Conservation (phyloP, 805 yeast species). For the Candida nonsorbophila region DNA sequence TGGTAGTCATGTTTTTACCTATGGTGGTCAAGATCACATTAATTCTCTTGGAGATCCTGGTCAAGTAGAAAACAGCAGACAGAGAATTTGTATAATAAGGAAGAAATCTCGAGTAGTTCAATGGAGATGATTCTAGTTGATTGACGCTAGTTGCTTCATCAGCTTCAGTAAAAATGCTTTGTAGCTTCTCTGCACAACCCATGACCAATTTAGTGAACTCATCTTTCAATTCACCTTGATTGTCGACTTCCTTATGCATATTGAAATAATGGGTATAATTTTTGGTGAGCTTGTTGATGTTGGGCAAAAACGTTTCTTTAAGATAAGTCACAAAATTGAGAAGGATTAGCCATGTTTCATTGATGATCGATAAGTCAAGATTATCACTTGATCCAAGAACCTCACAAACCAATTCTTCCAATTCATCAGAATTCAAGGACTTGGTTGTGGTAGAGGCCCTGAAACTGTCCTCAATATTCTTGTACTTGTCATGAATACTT, state of each 20-base stretch:
- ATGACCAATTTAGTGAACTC: slow-evolving; percentile 19
- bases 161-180: slow-evolving; percentile 23
- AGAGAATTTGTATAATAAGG: slow-evolving; percentile 38
- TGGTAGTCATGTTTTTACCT: slow-evolving; percentile 24
- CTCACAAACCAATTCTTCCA: slow-evolving; percentile 20
- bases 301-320: slow-evolving; percentile 22
- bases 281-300: slow-evolving; percentile 27
- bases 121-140: slow-evolving; percentile 32
- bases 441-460: slow-evolving; percentile 20
- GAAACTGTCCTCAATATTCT: slow-evolving; percentile 28
- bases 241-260: slow-evolving; percentile 21
- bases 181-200: slow-evolving; percentile 20
- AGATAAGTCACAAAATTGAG: slow-evolving; percentile 29
- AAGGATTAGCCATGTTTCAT: slow-evolving; percentile 40
- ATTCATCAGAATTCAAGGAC: slow-evolving; percentile 18
- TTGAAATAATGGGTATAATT: slow-evolving; percentile 31
- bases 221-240: slow-evolving; percentile 21
- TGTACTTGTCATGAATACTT: slow-evolving; percentile 35
- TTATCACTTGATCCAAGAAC: slow-evolving; percentile 34
- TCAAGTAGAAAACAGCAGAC: slow-evolving; percentile 32
- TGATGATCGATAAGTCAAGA: slow-evolving; percentile 34
- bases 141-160: slow-evolving; percentile 15
- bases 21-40: slow-evolving; percentile 22
- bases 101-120: slow-evolving; percentile 27
- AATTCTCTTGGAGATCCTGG: slow-evolving; percentile 20